Base-by-base conservation (phyloP, 1,284 basidiomycete species). In the Pseudozyma thailandica region DNA sequence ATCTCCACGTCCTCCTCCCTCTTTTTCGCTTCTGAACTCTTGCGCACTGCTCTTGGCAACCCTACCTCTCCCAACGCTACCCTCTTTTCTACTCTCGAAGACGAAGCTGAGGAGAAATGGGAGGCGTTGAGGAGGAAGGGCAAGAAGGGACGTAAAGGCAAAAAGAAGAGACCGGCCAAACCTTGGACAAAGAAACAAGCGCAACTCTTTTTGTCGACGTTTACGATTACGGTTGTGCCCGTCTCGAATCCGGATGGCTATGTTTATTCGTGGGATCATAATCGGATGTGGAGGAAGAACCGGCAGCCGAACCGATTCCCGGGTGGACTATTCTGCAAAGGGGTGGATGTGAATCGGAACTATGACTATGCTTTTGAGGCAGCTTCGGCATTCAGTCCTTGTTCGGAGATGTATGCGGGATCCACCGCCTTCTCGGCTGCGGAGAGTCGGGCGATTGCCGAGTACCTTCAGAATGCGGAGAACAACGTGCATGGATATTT, bases 191-290 rank as follows among this genome's bases (percentile, higher is more conserved):
- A 43, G 15, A 39, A 38, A 2, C 28, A 57, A 4, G 70, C 72
- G 2, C 72, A 79, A 6, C 42, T 64, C 13, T 84, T 92, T 20
- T 85, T 92, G 13, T 83, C 88, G 15, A 77, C 85, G 30, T 90
- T 89, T 76, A 88, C 89, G 38, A 90, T 94, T 80, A 89, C 91
- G 52, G 86, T 94, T 61, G 85, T 94, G 9, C 91, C 92, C 0
- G 85, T 88, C 0, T 88, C 91, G 6, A 94, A 94, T 77, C 91
- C 91, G 6, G 92, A 94, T 75, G 92, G 92, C 0, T 93, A 92
- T 77, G 86, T 85, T 2, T 90, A 89, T 78, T 89, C 85, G 3
- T 87, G 86, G 82, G 86, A 88, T 50, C 43, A 63, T 10, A 89
- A 91, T 60, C 87, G 92, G 1, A 87, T 91, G 72, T 94, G 92